These are phyloP conservation scores for Aureobasidium sp. DNA, from an alignment of 2,329 filamentous ascomycete genomes.

Conservation along the genomic window DNA sequence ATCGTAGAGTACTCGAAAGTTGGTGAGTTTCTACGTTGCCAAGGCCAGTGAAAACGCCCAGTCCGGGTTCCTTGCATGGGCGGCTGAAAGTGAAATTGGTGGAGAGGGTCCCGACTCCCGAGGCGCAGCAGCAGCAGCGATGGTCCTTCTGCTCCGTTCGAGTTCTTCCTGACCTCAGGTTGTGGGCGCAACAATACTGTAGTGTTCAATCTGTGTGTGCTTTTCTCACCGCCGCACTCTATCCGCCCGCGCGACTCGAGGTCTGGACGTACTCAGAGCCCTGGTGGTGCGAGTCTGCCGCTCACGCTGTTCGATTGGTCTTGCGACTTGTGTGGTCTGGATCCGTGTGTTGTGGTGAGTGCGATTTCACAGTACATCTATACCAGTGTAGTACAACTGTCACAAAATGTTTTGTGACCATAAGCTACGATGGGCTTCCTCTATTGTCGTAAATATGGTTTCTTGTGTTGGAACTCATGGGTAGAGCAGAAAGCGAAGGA, in stretches of 20 bases:
- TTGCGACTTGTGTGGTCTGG: background rate
- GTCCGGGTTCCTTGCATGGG: conserved; percentile 3
- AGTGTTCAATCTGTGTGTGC: background rate
- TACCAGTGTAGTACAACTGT: background rate
- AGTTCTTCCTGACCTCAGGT: background rate
- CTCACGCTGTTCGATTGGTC: background rate
- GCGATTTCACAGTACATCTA: background rate
- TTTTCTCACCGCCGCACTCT: background rate
- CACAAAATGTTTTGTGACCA: background rate
- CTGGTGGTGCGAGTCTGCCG: background rate
- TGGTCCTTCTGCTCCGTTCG: background rate
- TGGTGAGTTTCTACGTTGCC: background rate
- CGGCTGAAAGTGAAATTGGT: conserved; percentile 1
- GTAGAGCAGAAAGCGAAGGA: background rate
- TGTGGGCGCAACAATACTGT: conserved; percentile 6
- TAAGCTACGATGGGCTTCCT: background rate
- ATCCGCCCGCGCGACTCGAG: background rate
- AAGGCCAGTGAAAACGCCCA: background rate
- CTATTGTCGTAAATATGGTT: background rate
- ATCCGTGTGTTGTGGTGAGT: background rate
- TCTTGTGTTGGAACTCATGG: background rate
- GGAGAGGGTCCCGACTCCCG: background rate
- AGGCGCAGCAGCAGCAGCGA: conserved; percentile 4
- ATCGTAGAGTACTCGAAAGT: background rate
- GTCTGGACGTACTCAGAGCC: background rate